These are phyloP conservation scores for Ophiostoma ips DNA, from an alignment of 2,329 filamentous ascomycete species.

Conservation along the genomic window DNA sequence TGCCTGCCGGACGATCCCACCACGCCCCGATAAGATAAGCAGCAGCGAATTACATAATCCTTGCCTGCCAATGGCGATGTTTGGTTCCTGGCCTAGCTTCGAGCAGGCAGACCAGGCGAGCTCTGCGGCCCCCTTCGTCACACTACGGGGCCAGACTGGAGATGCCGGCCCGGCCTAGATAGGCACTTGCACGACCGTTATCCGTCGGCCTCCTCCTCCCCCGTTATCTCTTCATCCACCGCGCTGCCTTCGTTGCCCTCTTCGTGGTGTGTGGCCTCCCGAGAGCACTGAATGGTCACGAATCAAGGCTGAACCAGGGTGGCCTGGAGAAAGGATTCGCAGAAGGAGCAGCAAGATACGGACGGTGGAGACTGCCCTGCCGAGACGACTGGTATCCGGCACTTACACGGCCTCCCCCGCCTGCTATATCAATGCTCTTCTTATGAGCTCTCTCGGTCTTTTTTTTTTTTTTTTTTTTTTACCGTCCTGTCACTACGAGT, in stretches of 20 bases:
- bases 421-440: background rate
- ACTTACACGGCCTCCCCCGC: background rate
- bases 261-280: no score
- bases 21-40: no score
- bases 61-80: background rate
- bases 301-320: no score
- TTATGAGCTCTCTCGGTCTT: background rate
- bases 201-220: conserved; percentile 1
- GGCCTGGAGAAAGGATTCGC: no score
- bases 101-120: no score
- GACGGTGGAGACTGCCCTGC: background rate
- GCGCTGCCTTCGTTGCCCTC: no score
- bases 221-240: background rate
- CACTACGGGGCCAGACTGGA: background rate
- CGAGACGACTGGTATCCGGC: background rate
- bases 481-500: no score
- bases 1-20: conserved; percentile 3
- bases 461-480: background rate
- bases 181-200: background rate
- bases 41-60: no score
- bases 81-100: no score
- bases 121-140: background rate
- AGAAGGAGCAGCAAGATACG: no score
- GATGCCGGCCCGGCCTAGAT: conserved; percentile 1
- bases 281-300: no score